A percentile compares a stretch with the other conserved stretches of the same genome.
phyloP scores from a whole-genome alignment of 176 grass and related monocot genomes.

The Oryza glaberrima region DNA sequence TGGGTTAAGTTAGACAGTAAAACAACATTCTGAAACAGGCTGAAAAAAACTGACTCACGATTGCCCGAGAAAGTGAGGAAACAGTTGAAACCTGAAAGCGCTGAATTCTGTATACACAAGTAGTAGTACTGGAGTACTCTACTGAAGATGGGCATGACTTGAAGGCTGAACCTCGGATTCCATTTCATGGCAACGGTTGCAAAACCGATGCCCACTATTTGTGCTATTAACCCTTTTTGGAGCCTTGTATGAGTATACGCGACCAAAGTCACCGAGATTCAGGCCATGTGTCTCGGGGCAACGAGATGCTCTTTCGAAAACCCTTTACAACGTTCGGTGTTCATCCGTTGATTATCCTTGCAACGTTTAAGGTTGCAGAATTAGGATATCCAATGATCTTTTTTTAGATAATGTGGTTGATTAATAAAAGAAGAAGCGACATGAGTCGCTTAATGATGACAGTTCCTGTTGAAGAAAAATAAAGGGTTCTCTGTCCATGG shows the following conservation, averaged over 20 bases:
- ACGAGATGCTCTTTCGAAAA: conserved; percentile 7
- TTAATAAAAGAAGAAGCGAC: background rate
- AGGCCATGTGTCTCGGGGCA: conserved; percentile 20
- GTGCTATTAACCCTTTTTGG: conserved; percentile 27
- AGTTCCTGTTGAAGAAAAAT: background rate
- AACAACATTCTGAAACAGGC: background rate
- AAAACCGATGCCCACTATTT: background rate
- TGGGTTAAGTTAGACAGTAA: background rate
- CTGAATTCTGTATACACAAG: background rate
- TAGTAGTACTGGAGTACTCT: background rate
- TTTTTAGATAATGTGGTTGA: background rate
- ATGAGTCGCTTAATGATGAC: background rate
- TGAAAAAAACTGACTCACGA: background rate
- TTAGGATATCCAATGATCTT: background rate
- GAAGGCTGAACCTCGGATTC: conserved; percentile 38
- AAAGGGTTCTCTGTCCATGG: background rate
- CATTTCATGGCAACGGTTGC: conserved; percentile 29
- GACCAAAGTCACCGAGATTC: conserved; percentile 19
- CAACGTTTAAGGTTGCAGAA: background rate
- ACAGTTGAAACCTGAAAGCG: background rate
- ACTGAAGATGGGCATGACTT: background rate
- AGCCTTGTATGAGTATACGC: conserved; percentile 19
- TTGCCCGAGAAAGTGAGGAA: background rate
- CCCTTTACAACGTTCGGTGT: background rate
- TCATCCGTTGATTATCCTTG: background rate